Conservation (phyloP, 192 early-diverging fungal genomes). For the Thamnidium elegans region DNA sequence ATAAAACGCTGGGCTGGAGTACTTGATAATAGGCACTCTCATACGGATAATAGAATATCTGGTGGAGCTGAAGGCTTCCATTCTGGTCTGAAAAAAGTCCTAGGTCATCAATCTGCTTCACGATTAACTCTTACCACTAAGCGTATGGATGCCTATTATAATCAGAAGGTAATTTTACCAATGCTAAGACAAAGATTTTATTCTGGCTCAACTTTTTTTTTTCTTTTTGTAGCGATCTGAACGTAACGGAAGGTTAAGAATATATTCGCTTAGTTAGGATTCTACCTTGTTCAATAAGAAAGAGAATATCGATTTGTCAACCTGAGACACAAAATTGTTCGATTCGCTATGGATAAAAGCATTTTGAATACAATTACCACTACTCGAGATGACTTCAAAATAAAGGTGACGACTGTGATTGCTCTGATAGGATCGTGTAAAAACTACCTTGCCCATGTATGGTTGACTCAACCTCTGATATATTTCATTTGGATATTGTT, state of each 20-base stretch:
- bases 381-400: neutral
- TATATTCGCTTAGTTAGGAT: neutral
- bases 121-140: neutral
- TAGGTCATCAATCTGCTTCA: neutral
- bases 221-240: neutral
- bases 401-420: neutral
- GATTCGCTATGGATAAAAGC: neutral
- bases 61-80: neutral
- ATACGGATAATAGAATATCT: neutral
- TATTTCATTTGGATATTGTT: neutral
- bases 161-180: neutral
- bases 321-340: neutral
- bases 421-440: neutral
- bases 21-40: neutral
- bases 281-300: neutral
- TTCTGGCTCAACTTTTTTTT: neutral
- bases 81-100: neutral
- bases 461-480: neutral
- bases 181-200: neutral
- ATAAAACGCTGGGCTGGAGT: neutral
- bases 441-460: neutral
- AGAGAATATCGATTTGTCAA: neutral
- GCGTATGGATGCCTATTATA: neutral
- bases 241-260: neutral
- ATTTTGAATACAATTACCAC: neutral